Percentiles rank a stretch among this genome's conserved stretches.
Conservation (phyloP, 306 rosid genomes). For the Malus sieversii region DNA sequence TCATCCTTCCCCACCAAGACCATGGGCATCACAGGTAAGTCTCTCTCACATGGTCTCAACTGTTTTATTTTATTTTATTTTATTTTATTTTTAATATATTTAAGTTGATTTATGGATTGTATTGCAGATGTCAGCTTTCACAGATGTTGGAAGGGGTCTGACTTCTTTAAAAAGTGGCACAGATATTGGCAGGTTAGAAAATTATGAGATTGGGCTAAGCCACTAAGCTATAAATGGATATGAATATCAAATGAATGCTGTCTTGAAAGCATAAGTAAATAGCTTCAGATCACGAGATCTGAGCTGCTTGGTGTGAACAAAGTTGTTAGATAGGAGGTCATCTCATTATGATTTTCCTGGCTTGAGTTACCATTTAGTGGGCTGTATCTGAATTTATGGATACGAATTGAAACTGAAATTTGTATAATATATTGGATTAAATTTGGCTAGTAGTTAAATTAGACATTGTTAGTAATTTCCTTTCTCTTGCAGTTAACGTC, state of each 20-base stretch:
- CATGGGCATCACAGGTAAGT: conserved; percentile 60
- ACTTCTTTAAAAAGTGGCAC: conserved; percentile 59
- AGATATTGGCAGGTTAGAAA: conserved; percentile 68
- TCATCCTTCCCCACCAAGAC: conserved; percentile 61
- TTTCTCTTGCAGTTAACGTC: neutral
- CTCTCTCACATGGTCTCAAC: neutral
- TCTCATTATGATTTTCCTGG: neutral
- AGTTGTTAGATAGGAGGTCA: neutral
- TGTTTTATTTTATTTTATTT: neutral
- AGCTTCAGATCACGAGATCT: neutral
- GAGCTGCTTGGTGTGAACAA: neutral
- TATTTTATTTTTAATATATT: neutral
- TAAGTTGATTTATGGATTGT: conserved; percentile 13
- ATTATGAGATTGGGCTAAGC: conserved; percentile 9
- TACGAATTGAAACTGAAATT: neutral
- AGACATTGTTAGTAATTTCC: neutral
- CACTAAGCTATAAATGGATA: conserved; percentile 15
- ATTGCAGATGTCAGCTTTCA: conserved; percentile 48
- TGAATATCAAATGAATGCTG: neutral
- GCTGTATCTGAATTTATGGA: neutral
- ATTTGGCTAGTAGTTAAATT: neutral
- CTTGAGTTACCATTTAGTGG: neutral
- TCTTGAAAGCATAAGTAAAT: neutral
- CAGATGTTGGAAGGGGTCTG: conserved; percentile 54
- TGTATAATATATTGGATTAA: neutral